phyloP scores from a whole-genome alignment of 805 yeast species.

The Blastobotrys attinorum region DNA sequence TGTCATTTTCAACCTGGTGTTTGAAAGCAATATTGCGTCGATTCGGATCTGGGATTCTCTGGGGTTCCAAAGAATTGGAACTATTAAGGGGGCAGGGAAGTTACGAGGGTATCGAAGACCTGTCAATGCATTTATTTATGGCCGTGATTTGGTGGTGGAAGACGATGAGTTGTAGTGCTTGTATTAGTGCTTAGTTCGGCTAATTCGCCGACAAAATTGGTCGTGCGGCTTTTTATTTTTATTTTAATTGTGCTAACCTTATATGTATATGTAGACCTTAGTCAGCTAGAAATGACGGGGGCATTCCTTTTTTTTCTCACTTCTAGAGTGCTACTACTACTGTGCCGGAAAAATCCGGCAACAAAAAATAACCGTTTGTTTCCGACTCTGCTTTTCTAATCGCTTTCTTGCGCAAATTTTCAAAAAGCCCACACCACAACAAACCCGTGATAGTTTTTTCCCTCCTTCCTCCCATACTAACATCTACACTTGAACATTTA shows the following conservation, averaged over 20 bases:
- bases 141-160: slow-evolving; percentile 51
- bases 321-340: too few relatives aligned
- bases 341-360: too few relatives aligned
- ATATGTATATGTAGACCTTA: neutral
- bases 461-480: neutral
- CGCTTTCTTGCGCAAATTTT: neutral
- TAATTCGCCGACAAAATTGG: too few relatives aligned
- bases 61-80: slow-evolving; percentile 76
- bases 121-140: slow-evolving; percentile 74
- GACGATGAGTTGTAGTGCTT: neutral
- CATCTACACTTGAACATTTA: neutral
- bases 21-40: slow-evolving; percentile 72
- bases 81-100: slow-evolving; percentile 62
- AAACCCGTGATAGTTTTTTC: neutral
- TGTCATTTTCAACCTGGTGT: slow-evolving; percentile 83
- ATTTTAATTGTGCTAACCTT: neutral
- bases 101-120: slow-evolving; percentile 55
- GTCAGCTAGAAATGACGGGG: too few relatives aligned
- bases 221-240: neutral
- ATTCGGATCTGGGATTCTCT: slow-evolving; percentile 71
- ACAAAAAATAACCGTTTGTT: too few relatives aligned
- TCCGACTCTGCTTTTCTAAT: too few relatives aligned
- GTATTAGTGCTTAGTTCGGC: neutral
- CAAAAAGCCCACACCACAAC: too few relatives aligned
- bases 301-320: neutral